Evolutionary conservation across 306 rosid species (phyloP).

Genomic region (Fragaria iinumae): DNA sequence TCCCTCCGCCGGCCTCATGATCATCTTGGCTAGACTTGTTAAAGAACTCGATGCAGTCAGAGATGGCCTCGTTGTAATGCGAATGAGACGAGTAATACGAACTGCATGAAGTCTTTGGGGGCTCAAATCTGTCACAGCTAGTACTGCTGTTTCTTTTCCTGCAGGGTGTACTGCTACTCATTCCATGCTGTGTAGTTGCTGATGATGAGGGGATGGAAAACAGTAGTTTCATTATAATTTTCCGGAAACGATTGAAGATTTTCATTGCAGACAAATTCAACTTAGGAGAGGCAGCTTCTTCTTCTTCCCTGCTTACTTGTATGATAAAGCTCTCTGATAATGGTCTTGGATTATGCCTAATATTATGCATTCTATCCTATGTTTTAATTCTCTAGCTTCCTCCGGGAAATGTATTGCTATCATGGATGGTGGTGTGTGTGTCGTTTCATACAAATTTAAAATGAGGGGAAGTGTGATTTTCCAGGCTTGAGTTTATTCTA

Average conservation of each 20-base stretch:
- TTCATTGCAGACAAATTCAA: slow-evolving; percentile 60
- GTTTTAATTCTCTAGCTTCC: slow-evolving; percentile 21
- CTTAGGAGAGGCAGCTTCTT: slow-evolving; percentile 9
- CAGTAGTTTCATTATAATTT: slow-evolving; percentile 50
- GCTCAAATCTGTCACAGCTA: slow-evolving; percentile 48
- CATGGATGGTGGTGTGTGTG: slow-evolving; percentile 51
- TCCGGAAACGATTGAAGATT: slow-evolving; percentile 57
- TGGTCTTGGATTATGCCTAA: slow-evolving; percentile 15
- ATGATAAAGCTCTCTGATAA: slow-evolving; percentile 35
- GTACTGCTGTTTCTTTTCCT: slow-evolving; percentile 27
- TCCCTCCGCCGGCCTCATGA: background rate
- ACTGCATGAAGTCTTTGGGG: slow-evolving; percentile 80
- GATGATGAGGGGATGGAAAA: slow-evolving; percentile 38
- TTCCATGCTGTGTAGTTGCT: background rate
- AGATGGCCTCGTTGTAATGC: slow-evolving; percentile 73
- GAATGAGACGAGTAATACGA: slow-evolving; percentile 67
- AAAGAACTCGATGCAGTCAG: slow-evolving; percentile 83
- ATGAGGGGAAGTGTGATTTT: slow-evolving; percentile 26
- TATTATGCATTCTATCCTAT: slow-evolving; percentile 48
- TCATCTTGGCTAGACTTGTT: slow-evolving; percentile 62
- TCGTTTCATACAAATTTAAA: slow-evolving; percentile 24
- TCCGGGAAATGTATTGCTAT: slow-evolving; percentile 74
- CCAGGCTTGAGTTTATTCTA: slow-evolving; percentile 35
- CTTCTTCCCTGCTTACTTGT: slow-evolving; percentile 26
- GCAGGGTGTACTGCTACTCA: slow-evolving; percentile 10